Evolutionary conservation across 306 rosid species (phyloP).

Genomic region (Cicer pinnatifidum): DNA sequence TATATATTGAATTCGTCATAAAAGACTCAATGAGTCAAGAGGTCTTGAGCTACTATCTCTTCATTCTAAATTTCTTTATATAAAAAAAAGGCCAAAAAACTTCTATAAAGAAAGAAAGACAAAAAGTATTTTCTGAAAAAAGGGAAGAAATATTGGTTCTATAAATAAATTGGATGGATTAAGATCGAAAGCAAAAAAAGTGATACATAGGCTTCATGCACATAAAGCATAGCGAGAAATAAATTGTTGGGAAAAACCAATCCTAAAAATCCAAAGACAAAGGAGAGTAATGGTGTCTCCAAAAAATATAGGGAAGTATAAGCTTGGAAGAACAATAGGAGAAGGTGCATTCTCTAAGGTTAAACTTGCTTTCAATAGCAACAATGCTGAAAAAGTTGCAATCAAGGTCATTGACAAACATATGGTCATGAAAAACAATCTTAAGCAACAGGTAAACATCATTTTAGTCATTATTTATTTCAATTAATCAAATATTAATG

Average conservation of each 20-base stretch:
- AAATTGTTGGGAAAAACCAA: slow-evolving; percentile 3
- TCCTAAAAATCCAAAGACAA: background rate
- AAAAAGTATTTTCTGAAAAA: too few species aligned
- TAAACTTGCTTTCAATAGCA: slow-evolving; percentile 57
- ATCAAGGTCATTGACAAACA: slow-evolving; percentile 74
- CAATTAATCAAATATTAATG: too few species aligned
- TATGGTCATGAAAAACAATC: slow-evolving; percentile 67
- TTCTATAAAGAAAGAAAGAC: too few species aligned
- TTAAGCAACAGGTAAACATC: slow-evolving; percentile 64
- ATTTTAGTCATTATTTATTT: background rate
- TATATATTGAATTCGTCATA: too few species aligned
- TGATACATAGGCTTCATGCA: background rate
- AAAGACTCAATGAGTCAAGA: too few species aligned
- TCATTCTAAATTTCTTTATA: too few species aligned
- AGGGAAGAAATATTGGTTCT: background rate
- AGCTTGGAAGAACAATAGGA: slow-evolving; percentile 68
- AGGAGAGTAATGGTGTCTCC: slow-evolving; percentile 55
- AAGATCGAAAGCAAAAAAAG: background rate
- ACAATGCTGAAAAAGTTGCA: slow-evolving; percentile 62
- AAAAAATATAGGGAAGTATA: slow-evolving; percentile 62
- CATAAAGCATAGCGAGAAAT: background rate
- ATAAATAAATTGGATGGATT: slow-evolving; percentile 8
- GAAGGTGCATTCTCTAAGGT: slow-evolving; percentile 89
- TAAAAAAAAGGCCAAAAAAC: background rate
- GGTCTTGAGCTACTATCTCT: too few species aligned